Conservation (phyloP, 768 basidiomycete genomes). For the Boletus sp. region DNA sequence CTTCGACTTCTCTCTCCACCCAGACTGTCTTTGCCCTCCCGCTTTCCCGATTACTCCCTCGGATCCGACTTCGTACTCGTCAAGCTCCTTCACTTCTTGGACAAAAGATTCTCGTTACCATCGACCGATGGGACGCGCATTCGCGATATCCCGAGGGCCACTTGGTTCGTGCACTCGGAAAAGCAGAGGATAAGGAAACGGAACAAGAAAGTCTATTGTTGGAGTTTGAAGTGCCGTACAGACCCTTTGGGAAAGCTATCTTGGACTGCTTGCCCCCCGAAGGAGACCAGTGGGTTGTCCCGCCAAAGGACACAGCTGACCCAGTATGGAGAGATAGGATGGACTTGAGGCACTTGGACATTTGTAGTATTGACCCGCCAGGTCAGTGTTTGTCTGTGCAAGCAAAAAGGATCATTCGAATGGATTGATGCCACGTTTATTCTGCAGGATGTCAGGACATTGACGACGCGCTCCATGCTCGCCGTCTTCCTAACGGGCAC, state of each 20-base stretch:
- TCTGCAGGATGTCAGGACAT: constrained; percentile 89
- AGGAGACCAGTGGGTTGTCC: constrained; percentile 92
- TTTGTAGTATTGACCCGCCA: constrained; percentile 98
- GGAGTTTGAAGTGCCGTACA: constrained; percentile 93
- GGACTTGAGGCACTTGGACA: constrained; percentile 78
- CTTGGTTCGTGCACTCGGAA: constrained; percentile 89
- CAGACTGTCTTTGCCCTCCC: constrained; percentile 96
- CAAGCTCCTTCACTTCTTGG: constrained; percentile 85
- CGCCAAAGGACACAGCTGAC: constrained; percentile 55
- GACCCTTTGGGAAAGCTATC: constrained; percentile 96
- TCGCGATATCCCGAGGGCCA: constrained; percentile 96
- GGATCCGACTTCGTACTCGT: constrained; percentile 90
- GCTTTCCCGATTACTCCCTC: constrained; percentile 85
- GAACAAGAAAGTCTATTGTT: constrained; percentile 91
- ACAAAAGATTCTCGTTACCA: constrained; percentile 94
- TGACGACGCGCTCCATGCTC: constrained; percentile 94
- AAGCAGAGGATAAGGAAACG: constrained; percentile 91
- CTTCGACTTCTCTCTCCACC: constrained; percentile 72
- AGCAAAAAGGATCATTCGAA: constrained; percentile 1
- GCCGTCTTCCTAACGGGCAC: constrained; percentile 83
- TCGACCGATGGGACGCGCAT: constrained; percentile 86
- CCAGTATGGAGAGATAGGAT: constrained; percentile 78
- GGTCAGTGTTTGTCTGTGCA: constrained; percentile 40
- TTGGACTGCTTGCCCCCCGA: constrained; percentile 85
- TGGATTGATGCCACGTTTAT: neutral